phyloP scores from a whole-genome alignment of 2,329 filamentous ascomycete species.

The Aurifilum marmelostoma region DNA sequence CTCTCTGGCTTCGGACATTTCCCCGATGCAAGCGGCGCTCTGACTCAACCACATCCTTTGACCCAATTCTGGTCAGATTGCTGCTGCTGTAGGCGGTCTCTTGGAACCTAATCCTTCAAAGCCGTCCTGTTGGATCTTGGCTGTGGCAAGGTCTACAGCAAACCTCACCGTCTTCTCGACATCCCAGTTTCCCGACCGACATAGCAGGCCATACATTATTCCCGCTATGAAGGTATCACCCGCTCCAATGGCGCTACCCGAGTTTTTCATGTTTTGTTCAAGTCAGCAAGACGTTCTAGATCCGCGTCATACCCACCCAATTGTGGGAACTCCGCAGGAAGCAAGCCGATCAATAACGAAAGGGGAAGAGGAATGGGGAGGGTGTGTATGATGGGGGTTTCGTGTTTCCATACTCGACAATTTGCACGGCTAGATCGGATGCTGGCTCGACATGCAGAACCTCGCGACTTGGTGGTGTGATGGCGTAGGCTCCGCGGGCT shows the following conservation, averaged over 20 bases:
- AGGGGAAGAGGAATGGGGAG: conserved; percentile 31
- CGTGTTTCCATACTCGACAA: conserved; percentile 59
- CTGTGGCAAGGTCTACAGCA: conserved; percentile 64
- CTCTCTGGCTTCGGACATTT: conserved; percentile 5
- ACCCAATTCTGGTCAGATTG: conserved; percentile 18
- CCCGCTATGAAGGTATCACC: conserved; percentile 78
- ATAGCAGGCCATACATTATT: conserved; percentile 65
- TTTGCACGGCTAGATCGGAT: conserved; percentile 43
- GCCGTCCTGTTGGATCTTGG: conserved; percentile 69
- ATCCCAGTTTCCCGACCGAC: conserved; percentile 53
- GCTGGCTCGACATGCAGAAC: conserved; percentile 30
- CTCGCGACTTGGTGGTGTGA: conserved; percentile 42
- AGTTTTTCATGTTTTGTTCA: not conserved
- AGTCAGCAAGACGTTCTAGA: conserved; percentile 20
- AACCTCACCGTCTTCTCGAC: conserved; percentile 56
- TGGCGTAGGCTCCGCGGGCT: conserved; percentile 48
- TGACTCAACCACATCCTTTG: conserved; percentile 22
- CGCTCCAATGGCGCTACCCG: conserved; percentile 66
- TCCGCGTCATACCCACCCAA: conserved; percentile 10
- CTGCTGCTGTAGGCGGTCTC: conserved; percentile 14
- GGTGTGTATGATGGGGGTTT: not conserved
- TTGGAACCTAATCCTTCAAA: conserved; percentile 56
- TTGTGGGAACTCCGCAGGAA: conserved; percentile 6
- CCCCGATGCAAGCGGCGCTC: conserved; percentile 2
- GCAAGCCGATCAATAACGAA: conserved; percentile 2